Percentiles rank a stretch among this genome's conserved stretches.
Conservation (phyloP, 345 rosid species). For the Mercurialis annua region DNA sequence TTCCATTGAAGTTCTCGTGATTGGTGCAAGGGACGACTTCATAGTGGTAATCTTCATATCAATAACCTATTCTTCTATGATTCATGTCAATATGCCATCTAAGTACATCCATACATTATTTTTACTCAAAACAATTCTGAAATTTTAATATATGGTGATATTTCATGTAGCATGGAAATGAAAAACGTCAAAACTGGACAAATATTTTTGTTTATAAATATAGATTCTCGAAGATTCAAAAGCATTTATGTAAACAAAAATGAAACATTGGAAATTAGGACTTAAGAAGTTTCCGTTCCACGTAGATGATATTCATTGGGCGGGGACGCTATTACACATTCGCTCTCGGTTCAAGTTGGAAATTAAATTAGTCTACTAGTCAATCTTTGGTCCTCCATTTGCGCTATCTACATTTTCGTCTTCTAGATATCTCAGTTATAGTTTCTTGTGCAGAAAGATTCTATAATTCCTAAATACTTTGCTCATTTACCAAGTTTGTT, state of each 20-base stretch:
- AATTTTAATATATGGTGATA: neutral
- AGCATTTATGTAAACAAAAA: neutral
- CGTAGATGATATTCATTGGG: too few relatives aligned
- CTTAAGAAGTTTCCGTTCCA: too few relatives aligned
- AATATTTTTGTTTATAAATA: neutral
- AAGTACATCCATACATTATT: too few relatives aligned
- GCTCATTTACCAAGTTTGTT: neutral
- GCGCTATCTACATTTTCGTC: neutral
- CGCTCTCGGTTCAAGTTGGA: too few relatives aligned
- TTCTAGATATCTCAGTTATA: too few relatives aligned
- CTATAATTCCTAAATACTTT: too few relatives aligned
- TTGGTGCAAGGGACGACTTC: slow-evolving; percentile 79
- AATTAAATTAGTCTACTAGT: neutral
- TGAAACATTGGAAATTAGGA: too few relatives aligned
- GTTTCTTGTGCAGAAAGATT: too few relatives aligned
- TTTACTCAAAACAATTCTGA: neutral
- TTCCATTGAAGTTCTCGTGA: slow-evolving; percentile 48
- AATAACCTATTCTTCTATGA: neutral
- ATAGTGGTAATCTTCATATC: slow-evolving; percentile 56
- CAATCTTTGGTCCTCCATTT: neutral
- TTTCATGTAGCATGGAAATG: neutral
- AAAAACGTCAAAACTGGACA: neutral
- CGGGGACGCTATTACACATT: too few relatives aligned
- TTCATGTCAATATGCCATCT: neutral
- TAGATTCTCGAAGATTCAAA: neutral